Conservation (phyloP, 163 green algal species). For the Chloroidium sp. region DNA sequence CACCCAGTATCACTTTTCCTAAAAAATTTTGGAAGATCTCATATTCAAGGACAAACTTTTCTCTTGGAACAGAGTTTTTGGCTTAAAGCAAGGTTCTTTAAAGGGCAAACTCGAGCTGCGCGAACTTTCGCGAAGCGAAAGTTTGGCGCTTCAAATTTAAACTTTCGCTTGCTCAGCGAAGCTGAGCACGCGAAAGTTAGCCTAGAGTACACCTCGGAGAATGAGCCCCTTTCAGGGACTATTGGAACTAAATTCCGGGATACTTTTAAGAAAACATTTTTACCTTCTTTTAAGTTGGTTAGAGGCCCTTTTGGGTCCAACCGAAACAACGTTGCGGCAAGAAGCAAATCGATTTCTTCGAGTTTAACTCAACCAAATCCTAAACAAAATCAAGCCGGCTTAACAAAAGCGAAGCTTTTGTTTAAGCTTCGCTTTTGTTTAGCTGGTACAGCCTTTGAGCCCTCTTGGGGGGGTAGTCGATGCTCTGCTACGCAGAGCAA, state of each 20-base stretch:
- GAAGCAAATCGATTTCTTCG: not conserved
- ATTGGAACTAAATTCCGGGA: no score
- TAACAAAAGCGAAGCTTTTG: constrained; percentile 15
- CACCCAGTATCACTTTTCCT: constrained; percentile 12
- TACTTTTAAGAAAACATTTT: no score
- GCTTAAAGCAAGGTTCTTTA: constrained; percentile 42
- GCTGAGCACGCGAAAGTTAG: no score
- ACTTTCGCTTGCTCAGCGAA: no score
- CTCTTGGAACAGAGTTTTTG: constrained; percentile 28
- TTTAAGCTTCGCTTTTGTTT: not conserved
- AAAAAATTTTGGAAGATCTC: constrained; percentile 19
- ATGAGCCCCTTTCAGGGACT: no score
- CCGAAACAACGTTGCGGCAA: no score
- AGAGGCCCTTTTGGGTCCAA: no score
- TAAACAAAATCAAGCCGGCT: constrained; percentile 1
- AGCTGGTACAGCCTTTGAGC: not conserved
- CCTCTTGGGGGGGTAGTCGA: no score
- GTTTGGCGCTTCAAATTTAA: no score
- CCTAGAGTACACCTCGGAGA: no score
- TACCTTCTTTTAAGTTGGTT: no score
- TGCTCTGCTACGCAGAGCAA: no score
- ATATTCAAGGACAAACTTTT: constrained; percentile 18
- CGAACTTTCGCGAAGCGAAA: constrained; percentile 25
- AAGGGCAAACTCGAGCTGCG: constrained; percentile 55
- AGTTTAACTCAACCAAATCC: not conserved